A percentile compares a stretch with the other conserved stretches of the same genome.
Conservation (phyloP, 306 rosid genomes). For the Malus orientalis region DNA sequence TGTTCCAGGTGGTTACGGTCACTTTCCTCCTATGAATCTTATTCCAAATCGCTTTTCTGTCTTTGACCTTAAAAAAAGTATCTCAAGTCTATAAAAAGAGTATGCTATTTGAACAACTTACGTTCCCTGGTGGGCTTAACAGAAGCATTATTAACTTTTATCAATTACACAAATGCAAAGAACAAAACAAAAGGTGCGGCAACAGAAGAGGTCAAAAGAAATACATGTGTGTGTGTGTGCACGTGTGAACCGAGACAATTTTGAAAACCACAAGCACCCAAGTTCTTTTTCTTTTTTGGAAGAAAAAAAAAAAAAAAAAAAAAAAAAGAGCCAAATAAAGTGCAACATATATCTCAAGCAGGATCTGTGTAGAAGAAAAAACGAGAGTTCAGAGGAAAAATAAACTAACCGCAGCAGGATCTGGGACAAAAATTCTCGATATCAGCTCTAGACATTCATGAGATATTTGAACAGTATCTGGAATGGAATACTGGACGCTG, state of each 20-base stretch:
- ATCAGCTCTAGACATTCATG: slow-evolving; percentile 62
- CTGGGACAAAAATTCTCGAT: slow-evolving; percentile 72
- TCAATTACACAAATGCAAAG: neutral
- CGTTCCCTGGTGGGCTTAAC: neutral
- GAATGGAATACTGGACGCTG: slow-evolving; percentile 76
- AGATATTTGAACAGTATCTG: slow-evolving; percentile 65
- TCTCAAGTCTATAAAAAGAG: neutral
- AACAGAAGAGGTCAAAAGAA: neutral
- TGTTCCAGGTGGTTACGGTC: neutral
- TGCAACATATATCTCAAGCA: neutral
- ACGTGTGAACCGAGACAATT: neutral
- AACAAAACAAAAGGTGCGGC: neutral
- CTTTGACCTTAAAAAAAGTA: neutral
- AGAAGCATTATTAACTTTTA: neutral
- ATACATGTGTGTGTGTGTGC: neutral
- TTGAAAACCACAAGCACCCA: no score
- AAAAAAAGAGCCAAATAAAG: neutral
- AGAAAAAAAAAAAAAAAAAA: no score
- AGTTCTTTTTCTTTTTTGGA: no score
- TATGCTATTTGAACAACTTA: neutral
- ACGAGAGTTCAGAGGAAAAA: neutral
- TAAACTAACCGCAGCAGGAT: slow-evolving; percentile 61
- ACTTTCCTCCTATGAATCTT: neutral
- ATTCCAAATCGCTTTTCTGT: neutral
- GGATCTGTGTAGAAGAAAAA: neutral